Percentiles rank a stretch among this genome's conserved stretches.
These are phyloP conservation scores for Cystofilobasidium ferigula DNA, from an alignment of 768 basidiomycete species.

Conservation along the genomic window DNA sequence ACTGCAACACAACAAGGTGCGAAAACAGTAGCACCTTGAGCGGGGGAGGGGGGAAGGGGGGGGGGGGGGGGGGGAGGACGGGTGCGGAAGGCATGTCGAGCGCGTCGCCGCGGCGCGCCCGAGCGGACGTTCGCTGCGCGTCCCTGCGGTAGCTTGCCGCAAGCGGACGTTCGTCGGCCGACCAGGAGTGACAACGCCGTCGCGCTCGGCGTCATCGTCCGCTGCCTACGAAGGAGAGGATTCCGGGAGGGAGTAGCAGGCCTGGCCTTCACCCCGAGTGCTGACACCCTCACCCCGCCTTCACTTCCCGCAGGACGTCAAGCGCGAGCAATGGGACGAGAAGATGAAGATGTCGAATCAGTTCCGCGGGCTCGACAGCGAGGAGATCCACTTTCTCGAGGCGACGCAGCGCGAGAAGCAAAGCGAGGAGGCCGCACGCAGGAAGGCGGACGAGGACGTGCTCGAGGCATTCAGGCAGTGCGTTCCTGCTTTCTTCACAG, in stretches of 20 bases:
- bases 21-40: no score
- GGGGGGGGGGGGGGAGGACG: no score
- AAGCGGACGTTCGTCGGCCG: no score
- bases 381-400: slow-evolving; percentile 39
- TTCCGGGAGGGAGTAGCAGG: no score
- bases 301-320: slow-evolving; percentile 31
- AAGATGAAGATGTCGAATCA: slow-evolving; percentile 41
- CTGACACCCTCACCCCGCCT: background rate
- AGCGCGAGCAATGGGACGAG: slow-evolving; percentile 41
- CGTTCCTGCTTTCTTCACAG: background rate
- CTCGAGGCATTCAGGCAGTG: slow-evolving; percentile 33
- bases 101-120: no score
- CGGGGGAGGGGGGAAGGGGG: no score
- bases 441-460: slow-evolving; percentile 34
- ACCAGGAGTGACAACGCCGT: no score
- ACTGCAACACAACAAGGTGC: slow-evolving; percentile 36
- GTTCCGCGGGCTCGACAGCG: slow-evolving; percentile 39
- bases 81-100: no score
- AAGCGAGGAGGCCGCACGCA: slow-evolving; percentile 30
- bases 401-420: slow-evolving; percentile 13
- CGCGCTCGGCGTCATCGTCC: no score
- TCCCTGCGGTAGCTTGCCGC: no score
- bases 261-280: background rate
- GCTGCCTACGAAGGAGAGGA: no score
- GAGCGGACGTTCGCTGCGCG: no score